Evolutionary conservation across 805 yeast species (phyloP), one percentile per base, ranked within the genome.

Genomic region (Wickerhamomyces silvicola): DNA sequence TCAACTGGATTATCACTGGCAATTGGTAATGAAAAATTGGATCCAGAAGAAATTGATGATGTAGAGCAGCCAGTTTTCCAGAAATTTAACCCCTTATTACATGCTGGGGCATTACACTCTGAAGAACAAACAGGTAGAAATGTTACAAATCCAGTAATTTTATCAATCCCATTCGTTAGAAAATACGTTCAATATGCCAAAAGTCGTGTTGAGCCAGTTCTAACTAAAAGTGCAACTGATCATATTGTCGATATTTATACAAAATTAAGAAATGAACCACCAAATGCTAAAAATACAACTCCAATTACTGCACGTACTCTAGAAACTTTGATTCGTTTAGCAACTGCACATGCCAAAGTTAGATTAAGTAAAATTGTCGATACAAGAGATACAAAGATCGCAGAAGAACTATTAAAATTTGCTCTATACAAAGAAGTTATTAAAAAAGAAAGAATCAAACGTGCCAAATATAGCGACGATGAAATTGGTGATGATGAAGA

Each of bases 261-360:
- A 2, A 76, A 78, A 10, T 67, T 92, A 43, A 75, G 98, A 64
- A 88, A 87, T 55, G 83, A 81, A 42, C 70, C 70, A 34, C 62
- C 68, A 32, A 71, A 68, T 24, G 82, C 78, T 44, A 73, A 81
- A 32, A 72, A 78, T 51, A 88, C 96, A 1, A 81, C 95, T 2
- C 97, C 98, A 22, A 84, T 90, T 44, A 90, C 98, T 2, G 95
- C 97, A n/a, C 83, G 98, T 77, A 92, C 97, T 5, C 67, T 90
- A 46, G 98, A 90, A 60, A 90, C 98, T 0, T 67, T 90, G 43
- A 90, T 90, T 56, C 94, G 98, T 68, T 66, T 90, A 38, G 70
- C 97, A 1, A 84, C 97, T 1, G 97, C 98, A 0, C 97, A 92
- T 59, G 97, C 97, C 9, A 90, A 92, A 57, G 84, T 90, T n/a